These are phyloP conservation scores for Neurospora tetrasperma DNA, from an alignment of 495 filamentous ascomycete species.

Conservation along the genomic window DNA sequence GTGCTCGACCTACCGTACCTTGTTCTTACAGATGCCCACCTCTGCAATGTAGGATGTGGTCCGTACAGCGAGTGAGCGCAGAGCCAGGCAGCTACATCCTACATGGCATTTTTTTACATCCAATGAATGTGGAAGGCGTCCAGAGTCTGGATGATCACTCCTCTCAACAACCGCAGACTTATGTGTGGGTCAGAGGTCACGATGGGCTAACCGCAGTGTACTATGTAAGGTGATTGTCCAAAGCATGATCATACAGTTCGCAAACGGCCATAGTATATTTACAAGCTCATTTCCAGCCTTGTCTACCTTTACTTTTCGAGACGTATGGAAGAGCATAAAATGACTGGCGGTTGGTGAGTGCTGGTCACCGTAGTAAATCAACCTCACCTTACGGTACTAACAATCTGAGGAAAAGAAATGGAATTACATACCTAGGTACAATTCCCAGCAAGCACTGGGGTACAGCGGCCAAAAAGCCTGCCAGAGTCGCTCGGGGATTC, in stretches of 20 bases:
- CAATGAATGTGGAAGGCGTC: not conserved
- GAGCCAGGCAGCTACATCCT: not conserved
- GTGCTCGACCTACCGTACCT: not conserved
- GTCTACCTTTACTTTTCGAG: not conserved
- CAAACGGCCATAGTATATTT: not conserved
- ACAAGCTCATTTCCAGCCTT: not conserved
- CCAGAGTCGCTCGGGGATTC: not conserved
- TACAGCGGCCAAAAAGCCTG: not conserved
- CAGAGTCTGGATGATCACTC: not conserved
- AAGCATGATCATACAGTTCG: not conserved
- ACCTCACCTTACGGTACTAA: not conserved
- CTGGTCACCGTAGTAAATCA: not conserved
- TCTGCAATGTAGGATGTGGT: not conserved
- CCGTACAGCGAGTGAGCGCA: not conserved
- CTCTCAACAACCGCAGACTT: not conserved
- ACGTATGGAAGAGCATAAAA: not conserved
- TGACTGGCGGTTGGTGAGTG: not conserved
- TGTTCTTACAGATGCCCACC: not conserved
- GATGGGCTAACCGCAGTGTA: too few relatives aligned
- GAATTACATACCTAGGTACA: not conserved
- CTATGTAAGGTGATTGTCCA: not conserved
- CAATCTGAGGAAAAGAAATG: not conserved
- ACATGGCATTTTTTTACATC: not conserved
- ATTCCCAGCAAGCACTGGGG: not conserved
- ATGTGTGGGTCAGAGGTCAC: not conserved